A percentile compares a stretch with the other conserved stretches of the same genome.
These are phyloP conservation scores for Desmodesmus armatus DNA, from an alignment of 139 green algal species.

Conservation along the genomic window DNA sequence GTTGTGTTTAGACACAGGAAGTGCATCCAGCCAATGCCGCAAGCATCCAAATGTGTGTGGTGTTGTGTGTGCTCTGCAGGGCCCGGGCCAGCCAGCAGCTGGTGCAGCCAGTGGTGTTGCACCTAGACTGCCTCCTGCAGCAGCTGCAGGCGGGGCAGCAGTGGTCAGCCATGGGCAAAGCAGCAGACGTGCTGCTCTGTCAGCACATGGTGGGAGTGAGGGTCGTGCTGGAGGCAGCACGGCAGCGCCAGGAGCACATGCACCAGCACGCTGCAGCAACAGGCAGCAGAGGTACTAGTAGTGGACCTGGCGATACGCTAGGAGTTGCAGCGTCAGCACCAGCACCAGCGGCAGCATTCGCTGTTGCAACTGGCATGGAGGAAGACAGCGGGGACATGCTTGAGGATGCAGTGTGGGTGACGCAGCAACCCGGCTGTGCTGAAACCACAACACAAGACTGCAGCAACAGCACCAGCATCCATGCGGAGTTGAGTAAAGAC, in stretches of 20 bases:
- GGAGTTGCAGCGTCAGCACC: background rate
- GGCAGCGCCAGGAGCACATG: slow-evolving; percentile 17
- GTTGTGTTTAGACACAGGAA: too few species aligned
- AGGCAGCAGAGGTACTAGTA: background rate
- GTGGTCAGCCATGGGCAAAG: background rate
- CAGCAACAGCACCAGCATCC: background rate
- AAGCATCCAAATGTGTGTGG: background rate
- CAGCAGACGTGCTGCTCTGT: background rate
- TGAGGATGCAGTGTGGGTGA: background rate
- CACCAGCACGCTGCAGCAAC: slow-evolving; percentile 31
- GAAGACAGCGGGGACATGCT: background rate
- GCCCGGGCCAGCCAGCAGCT: slow-evolving; percentile 1
- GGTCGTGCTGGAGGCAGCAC: background rate
- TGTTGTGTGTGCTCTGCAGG: slow-evolving; percentile 9
- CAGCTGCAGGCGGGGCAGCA: background rate
- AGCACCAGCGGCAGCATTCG: background rate
- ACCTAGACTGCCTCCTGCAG: slow-evolving; percentile 9
- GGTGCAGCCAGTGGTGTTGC: background rate
- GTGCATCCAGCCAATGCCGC: too few species aligned
- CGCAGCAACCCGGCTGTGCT: background rate
- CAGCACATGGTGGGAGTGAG: background rate
- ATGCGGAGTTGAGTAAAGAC: background rate
- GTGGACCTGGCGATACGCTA: background rate
- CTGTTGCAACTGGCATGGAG: background rate
- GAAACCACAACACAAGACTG: background rate